Conservation (phyloP, 176 grass and related monocot species). For the Olyra latifolia region DNA sequence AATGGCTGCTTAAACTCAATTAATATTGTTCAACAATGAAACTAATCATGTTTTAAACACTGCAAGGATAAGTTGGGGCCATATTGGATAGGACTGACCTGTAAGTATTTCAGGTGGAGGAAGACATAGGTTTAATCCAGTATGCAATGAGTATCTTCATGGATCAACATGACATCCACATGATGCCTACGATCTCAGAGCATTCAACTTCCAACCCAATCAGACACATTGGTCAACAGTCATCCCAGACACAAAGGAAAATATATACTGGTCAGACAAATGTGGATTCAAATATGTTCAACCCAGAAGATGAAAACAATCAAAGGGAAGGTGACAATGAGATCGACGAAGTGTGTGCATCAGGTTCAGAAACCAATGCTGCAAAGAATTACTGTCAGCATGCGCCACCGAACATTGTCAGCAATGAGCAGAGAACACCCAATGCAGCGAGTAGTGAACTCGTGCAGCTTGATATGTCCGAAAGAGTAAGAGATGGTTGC, state of each 20-base stretch:
- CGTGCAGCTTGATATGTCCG: slow-evolving; percentile 54
- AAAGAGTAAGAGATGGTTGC: slow-evolving; percentile 42
- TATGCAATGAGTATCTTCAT: slow-evolving; percentile 67
- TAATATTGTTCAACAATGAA: not conserved
- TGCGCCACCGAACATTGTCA: not conserved
- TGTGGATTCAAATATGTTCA: not conserved
- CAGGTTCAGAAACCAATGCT: slow-evolving; percentile 45
- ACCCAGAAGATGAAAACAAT: not conserved
- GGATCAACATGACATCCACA: slow-evolving; percentile 43
- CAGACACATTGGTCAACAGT: slow-evolving; percentile 16
- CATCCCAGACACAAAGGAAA: slow-evolving; percentile 18
- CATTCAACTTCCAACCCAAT: slow-evolving; percentile 76
- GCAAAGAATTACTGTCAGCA: slow-evolving; percentile 3
- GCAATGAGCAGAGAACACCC: not conserved
- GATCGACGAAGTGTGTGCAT: slow-evolving; percentile 30
- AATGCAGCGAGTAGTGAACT: slow-evolving; percentile 32
- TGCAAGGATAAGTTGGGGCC: not conserved
- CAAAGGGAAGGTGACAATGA: slow-evolving; percentile 15
- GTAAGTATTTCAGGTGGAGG: slow-evolving; percentile 62
- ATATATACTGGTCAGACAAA: not conserved
- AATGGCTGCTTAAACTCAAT: not conserved
- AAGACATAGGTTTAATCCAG: slow-evolving; percentile 61
- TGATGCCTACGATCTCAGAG: slow-evolving; percentile 59
- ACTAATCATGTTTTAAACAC: not conserved
- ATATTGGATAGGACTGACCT: not conserved